A percentile compares a stretch with the other conserved stretches of the same genome.
Evolutionary conservation across 305 asterid species (phyloP).

Genomic region (Fraxinus angustifolia): DNA sequence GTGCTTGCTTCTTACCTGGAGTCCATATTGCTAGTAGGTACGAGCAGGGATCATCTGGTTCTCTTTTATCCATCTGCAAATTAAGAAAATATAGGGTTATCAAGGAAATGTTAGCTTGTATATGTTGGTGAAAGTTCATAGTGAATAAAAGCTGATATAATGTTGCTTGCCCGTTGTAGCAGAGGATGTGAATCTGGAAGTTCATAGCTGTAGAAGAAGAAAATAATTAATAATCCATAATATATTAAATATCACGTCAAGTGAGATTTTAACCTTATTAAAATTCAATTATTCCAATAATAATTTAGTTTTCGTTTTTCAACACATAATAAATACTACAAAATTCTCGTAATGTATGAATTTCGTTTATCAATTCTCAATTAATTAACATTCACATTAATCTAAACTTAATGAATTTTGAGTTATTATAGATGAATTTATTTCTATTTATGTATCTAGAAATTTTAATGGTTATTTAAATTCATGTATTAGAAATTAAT

Average conservation of each 20-base stretch:
- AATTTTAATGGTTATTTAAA: background rate
- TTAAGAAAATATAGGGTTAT: slow-evolving; percentile 26
- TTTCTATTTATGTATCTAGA: background rate
- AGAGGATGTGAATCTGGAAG: slow-evolving; percentile 95
- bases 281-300: background rate
- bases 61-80: slow-evolving; percentile 82
- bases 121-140: slow-evolving; percentile 1
- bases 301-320: background rate
- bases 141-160: slow-evolving; percentile 20
- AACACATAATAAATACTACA: background rate
- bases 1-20: slow-evolving; percentile 43
- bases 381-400: background rate
- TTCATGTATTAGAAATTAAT: background rate
- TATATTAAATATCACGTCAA: background rate
- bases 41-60: slow-evolving; percentile 87
- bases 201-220: slow-evolving; percentile 69
- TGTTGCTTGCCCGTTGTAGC: slow-evolving; percentile 67
- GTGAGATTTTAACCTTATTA: background rate
- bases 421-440: background rate
- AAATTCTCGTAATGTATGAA: background rate
- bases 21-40: slow-evolving; percentile 90
- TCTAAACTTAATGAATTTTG: background rate
- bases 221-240: slow-evolving; percentile 20
- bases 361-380: background rate
- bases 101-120: slow-evolving; percentile 19